Percentiles rank a stretch among this genome's conserved stretches.
Conservation (phyloP, 345 rosid species). For the Acer saccharum region DNA sequence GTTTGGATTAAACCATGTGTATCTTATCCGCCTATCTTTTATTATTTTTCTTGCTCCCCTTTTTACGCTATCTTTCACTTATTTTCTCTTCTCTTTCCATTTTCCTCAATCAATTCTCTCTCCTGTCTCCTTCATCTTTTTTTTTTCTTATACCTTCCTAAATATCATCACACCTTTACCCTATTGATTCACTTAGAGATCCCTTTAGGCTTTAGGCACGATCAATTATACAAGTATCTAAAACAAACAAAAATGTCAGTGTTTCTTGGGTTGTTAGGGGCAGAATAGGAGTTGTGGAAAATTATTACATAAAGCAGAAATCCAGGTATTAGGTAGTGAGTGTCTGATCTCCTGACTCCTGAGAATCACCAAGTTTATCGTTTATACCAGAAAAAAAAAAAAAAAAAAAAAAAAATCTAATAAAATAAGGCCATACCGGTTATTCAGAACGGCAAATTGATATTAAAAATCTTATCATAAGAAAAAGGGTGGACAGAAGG, state of each 20-base stretch:
- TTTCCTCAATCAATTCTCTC: not conserved
- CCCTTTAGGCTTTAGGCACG: not conserved
- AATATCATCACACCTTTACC: not conserved
- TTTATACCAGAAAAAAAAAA: no score
- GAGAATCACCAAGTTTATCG: no score
- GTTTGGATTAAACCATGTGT: not conserved
- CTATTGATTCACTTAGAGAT: not conserved
- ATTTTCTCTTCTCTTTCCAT: not conserved
- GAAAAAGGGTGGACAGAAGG: not conserved
- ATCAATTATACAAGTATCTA: no score
- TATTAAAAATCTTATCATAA: not conserved
- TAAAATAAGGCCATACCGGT: no score
- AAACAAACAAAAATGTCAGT: no score
- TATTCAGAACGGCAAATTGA: no score
- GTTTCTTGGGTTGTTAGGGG: no score
- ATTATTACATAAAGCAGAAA: no score
- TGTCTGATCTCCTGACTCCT: no score
- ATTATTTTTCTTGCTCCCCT: not conserved
- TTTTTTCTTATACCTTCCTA: not conserved
- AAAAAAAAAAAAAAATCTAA: no score
- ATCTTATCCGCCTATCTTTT: not conserved
- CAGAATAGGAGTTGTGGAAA: no score
- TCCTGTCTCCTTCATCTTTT: not conserved
- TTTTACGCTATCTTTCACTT: not conserved
- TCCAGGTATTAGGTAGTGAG: no score